Percentiles rank a stretch among this genome's conserved stretches.
Conservation (phyloP, 164 flowering plant genomes). For the Kalanchoe fedtschenkoi region DNA sequence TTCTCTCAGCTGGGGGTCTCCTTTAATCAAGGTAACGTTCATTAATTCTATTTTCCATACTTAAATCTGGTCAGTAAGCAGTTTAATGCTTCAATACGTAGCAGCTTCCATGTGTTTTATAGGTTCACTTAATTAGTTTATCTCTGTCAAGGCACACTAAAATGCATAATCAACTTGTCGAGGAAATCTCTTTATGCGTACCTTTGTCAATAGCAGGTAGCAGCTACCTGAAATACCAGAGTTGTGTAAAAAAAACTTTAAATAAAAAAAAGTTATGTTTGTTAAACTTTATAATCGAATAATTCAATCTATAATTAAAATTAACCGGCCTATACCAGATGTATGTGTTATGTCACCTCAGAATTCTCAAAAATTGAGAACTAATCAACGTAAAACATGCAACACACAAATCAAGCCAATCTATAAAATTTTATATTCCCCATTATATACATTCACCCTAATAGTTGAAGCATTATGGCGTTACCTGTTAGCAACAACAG, state of each 20-base stretch:
- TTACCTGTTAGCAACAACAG: slow-evolving; percentile 1
- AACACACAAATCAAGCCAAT: background rate
- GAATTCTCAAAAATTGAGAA: background rate
- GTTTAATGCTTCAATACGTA: background rate
- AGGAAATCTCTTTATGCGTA: background rate
- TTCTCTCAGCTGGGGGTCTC: background rate
- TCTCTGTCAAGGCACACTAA: background rate
- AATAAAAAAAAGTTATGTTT: too few relatives aligned
- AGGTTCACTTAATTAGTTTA: background rate
- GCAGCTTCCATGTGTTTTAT: background rate
- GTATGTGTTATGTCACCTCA: background rate
- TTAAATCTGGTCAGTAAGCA: background rate
- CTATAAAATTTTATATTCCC: background rate
- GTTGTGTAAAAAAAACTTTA: too few relatives aligned
- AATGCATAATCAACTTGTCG: background rate
- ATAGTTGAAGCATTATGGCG: background rate
- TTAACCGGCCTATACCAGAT: background rate
- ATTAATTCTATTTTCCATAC: background rate
- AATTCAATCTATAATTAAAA: too few relatives aligned
- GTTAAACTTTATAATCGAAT: too few relatives aligned
- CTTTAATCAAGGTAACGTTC: background rate
- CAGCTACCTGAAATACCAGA: too few relatives aligned
- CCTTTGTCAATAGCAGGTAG: too few relatives aligned
- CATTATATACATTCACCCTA: background rate
- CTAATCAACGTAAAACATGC: background rate